A percentile compares a stretch with the other conserved stretches of the same genome.
These are phyloP conservation scores for Neurospora tetraspora DNA, from an alignment of 495 filamentous ascomycete species.

Conservation along the genomic window DNA sequence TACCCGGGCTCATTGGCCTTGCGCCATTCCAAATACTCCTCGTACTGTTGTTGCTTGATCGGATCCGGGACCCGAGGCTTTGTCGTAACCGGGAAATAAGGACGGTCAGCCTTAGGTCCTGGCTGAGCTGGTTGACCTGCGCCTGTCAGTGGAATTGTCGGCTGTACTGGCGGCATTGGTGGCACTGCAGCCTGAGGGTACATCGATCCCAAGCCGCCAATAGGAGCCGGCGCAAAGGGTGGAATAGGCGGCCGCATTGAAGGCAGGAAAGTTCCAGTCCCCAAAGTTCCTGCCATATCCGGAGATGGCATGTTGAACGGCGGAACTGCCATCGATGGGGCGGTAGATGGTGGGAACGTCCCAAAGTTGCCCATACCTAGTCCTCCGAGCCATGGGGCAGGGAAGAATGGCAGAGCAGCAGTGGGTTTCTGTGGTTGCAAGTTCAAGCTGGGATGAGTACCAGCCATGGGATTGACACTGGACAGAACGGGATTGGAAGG, in stretches of 20 bases:
- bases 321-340: neutral
- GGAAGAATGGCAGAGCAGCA: neutral
- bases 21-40: slow-evolving; percentile 32
- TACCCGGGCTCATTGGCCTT: slow-evolving; percentile 30
- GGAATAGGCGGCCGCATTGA: neutral
- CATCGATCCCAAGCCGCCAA: neutral
- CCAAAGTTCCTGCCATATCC: neutral
- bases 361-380: neutral
- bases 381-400: neutral
- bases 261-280: neutral
- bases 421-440: neutral
- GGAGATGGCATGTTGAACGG: neutral
- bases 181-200: neutral
- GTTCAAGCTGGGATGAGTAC: neutral
- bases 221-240: neutral
- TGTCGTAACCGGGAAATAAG: slow-evolving; percentile 21
- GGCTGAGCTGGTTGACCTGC: neutral
- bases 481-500: neutral
- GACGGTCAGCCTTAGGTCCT: slow-evolving; percentile 7
- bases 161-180: neutral
- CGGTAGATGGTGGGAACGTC: neutral
- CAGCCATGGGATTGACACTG: neutral
- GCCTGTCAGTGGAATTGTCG: neutral
- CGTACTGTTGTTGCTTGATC: slow-evolving; percentile 31
- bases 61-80: slow-evolving; percentile 25